phyloP scores from a whole-genome alignment of 139 green algal genomes.

The Coelastrella sp. region DNA sequence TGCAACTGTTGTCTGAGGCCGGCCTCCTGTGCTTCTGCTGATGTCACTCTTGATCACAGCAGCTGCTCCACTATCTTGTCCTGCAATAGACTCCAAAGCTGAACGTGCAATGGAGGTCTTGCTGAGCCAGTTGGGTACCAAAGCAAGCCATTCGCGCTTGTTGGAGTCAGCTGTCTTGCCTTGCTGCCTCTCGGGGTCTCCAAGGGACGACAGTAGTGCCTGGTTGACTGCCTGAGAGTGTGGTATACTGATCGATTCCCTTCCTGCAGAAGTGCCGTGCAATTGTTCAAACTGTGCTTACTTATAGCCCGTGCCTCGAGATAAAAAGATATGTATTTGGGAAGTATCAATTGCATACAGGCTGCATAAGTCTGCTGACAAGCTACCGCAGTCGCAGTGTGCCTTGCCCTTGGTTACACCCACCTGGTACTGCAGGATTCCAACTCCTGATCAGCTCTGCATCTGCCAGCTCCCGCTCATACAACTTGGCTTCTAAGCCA shows the following conservation, averaged over 20 bases:
- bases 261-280: neutral
- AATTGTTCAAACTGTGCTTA: neutral
- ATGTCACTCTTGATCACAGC: neutral
- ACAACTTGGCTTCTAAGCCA: slow-evolving; percentile 24
- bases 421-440: slow-evolving; percentile 23
- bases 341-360: neutral
- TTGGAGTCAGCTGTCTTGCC: neutral
- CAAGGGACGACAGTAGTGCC: neutral
- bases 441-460: slow-evolving; percentile 18
- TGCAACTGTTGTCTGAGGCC: no score
- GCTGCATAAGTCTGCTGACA: neutral
- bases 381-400: neutral
- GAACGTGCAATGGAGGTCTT: slow-evolving; percentile 15
- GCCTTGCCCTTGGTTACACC: neutral
- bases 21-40: neutral
- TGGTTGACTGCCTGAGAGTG: neutral
- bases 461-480: slow-evolving; percentile 18
- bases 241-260: neutral
- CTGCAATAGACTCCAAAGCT: neutral
- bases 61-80: neutral
- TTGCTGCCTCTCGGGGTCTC: slow-evolving; percentile 28
- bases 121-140: slow-evolving; percentile 18
- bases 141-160: slow-evolving; percentile 25
- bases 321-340: neutral
- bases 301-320: neutral